Evolutionary conservation across 441 rosid genomes (phyloP).

Genomic region (Syzygium syzygioides): DNA sequence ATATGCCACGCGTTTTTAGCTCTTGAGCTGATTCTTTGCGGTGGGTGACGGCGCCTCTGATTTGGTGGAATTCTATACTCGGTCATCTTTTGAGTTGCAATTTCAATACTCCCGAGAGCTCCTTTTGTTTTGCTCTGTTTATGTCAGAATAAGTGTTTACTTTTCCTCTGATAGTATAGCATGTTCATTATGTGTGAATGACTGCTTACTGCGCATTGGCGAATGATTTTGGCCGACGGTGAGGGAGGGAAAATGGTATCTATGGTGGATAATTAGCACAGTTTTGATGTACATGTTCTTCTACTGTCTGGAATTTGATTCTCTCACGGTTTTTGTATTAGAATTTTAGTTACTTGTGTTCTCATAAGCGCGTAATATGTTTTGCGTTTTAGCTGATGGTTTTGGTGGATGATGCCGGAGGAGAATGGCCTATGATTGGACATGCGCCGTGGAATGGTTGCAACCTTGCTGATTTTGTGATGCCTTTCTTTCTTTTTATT

Average conservation of each 20-base stretch:
- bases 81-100: neutral
- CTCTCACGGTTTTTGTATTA: neutral
- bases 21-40: neutral
- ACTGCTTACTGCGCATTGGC: neutral
- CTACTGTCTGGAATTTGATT: neutral
- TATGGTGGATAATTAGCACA: neutral
- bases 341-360: neutral
- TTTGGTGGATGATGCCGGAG: constrained; percentile 91
- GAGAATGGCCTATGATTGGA: constrained; percentile 73
- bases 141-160: neutral
- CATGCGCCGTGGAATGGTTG: constrained; percentile 93
- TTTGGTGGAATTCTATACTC: neutral
- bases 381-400: constrained; percentile 53
- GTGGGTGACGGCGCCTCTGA: neutral
- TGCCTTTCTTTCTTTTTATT: constrained; percentile 90
- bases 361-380: neutral
- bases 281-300: neutral
- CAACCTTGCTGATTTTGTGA: constrained; percentile 88
- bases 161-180: neutral
- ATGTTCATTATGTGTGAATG: neutral
- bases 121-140: neutral
- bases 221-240: neutral
- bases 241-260: neutral
- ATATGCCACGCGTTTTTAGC: neutral
- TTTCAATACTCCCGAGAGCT: neutral